Percentiles rank a stretch among this genome's conserved stretches.
Conservation (phyloP, 1,139 yeast species). For the Magnusiomyces suaveolens region DNA sequence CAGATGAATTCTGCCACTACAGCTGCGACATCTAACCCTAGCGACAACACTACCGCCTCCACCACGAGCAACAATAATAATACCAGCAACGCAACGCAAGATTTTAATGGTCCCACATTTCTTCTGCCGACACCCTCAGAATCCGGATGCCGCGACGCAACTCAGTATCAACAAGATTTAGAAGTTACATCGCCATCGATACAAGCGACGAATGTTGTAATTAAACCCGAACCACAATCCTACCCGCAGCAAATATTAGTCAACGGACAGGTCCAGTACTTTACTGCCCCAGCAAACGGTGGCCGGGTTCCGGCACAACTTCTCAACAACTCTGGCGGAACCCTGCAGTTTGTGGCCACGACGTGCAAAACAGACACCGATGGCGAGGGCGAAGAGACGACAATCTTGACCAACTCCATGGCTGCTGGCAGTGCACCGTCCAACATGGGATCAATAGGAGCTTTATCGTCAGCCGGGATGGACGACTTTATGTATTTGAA, state of each 20-base stretch:
- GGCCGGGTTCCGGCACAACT: not conserved
- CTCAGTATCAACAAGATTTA: constrained; percentile 5
- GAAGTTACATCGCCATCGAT: constrained; percentile 1
- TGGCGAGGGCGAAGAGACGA: not conserved
- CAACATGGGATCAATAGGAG: not conserved
- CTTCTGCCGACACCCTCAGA: constrained; percentile 28
- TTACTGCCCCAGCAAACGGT: not conserved
- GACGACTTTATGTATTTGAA: not conserved
- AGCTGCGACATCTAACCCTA: not conserved
- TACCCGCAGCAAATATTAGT: not conserved
- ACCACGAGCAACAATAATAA: not conserved
- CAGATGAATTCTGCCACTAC: not conserved
- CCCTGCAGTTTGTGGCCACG: not conserved
- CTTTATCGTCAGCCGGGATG: not conserved
- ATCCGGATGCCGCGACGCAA: constrained; percentile 22
- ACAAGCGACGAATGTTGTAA: not conserved
- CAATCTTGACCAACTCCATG: not conserved
- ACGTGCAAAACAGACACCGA: not conserved
- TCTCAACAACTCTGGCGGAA: not conserved
- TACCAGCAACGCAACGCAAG: not conserved
- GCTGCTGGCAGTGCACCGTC: not conserved
- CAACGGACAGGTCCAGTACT: not conserved
- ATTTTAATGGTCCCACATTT: constrained; percentile 5
- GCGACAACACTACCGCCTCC: not conserved
- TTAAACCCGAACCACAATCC: not conserved